phyloP scores from a whole-genome alignment of 2,329 filamentous ascomycete genomes.

The Paraconiothyrium sp. region DNA sequence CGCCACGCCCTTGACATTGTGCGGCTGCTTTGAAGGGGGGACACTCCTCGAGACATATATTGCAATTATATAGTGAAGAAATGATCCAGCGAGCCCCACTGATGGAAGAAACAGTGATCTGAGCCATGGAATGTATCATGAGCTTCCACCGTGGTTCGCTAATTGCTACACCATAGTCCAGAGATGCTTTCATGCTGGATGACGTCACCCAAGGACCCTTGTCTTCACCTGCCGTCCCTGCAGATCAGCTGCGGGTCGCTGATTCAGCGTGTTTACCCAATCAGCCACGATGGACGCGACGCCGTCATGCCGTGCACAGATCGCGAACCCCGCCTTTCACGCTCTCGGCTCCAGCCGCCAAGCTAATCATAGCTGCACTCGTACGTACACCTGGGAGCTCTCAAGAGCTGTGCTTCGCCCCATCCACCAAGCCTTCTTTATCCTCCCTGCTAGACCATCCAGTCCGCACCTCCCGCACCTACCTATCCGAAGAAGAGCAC shows the following conservation, averaged over 20 bases:
- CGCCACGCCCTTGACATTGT: too few species aligned
- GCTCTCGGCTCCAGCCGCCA: constrained; percentile 13
- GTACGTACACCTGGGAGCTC: constrained; percentile 15
- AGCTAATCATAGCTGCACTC: constrained; percentile 12
- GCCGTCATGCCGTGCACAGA: constrained; percentile 1
- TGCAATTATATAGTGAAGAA: too few species aligned
- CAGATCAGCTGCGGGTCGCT: constrained; percentile 15
- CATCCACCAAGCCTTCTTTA: constrained; percentile 18
- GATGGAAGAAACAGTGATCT: too few species aligned
- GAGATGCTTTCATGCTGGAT: not conserved
- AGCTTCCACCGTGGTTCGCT: too few species aligned
- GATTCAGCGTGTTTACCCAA: constrained; percentile 16
- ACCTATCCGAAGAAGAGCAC: constrained; percentile 11
- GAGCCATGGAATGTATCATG: too few species aligned
- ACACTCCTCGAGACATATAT: too few species aligned
- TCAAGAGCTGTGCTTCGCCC: constrained; percentile 29
- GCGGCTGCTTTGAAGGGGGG: too few species aligned
- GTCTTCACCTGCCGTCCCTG: not conserved
- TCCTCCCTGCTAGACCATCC: constrained; percentile 17
- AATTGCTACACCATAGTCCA: too few species aligned
- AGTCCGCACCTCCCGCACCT: constrained; percentile 1
- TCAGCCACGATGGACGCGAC: constrained; percentile 1
- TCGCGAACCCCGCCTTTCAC: constrained; percentile 15
- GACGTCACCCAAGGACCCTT: constrained; percentile 15
- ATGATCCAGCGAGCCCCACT: too few species aligned